phyloP scores from a whole-genome alignment of 257 asterid species.

The Scutellaria galericulata region DNA sequence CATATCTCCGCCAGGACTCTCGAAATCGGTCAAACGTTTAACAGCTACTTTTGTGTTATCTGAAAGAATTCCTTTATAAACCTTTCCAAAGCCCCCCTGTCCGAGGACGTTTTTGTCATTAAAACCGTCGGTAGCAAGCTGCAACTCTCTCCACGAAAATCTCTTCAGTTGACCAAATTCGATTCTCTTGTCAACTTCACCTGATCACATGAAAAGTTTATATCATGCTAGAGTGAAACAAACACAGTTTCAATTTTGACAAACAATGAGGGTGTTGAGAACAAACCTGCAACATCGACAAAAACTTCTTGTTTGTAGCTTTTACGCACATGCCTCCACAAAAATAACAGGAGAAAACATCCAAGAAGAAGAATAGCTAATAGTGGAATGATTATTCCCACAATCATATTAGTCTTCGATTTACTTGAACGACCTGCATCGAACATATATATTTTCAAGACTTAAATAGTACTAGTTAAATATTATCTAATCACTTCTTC shows the following conservation, averaged over 20 bases:
- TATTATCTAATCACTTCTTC: neutral
- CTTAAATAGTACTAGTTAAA: neutral
- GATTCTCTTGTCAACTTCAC: slow-evolving; percentile 78
- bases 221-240: slow-evolving; percentile 26
- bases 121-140: slow-evolving; percentile 76
- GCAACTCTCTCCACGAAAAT: slow-evolving; percentile 89
- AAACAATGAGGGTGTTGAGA: neutral
- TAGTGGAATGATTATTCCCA: slow-evolving; percentile 65
- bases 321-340: slow-evolving; percentile 58
- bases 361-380: slow-evolving; percentile 62
- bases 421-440: slow-evolving; percentile 63
- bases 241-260: neutral
- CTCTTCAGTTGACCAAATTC: slow-evolving; percentile 92
- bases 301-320: slow-evolving; percentile 64
- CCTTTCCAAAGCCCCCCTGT: slow-evolving; percentile 96
- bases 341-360: slow-evolving; percentile 49
- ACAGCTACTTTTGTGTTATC: slow-evolving; percentile 89
- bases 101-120: slow-evolving; percentile 83
- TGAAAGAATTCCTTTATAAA: slow-evolving; percentile 74
- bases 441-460: neutral
- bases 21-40: slow-evolving; percentile 81
- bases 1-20: slow-evolving; percentile 87
- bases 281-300: slow-evolving; percentile 85
- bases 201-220: slow-evolving; percentile 40
- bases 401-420: slow-evolving; percentile 56